Conservation (phyloP, 2,329 filamentous ascomycete species). For the Bipolaris gigantea region DNA sequence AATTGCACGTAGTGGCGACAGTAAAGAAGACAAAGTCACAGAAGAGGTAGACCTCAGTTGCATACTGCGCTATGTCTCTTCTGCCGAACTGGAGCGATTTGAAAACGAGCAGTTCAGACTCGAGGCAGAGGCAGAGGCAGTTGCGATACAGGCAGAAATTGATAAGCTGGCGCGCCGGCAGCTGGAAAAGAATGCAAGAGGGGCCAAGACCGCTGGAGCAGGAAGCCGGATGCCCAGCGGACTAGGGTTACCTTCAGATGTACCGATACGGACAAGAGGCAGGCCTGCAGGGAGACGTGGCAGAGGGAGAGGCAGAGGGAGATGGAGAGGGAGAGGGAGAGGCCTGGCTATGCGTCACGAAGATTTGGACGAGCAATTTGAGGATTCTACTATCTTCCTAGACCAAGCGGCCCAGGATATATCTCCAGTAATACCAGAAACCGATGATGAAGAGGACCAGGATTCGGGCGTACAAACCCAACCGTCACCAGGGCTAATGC, state of each 20-base stretch:
- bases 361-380: background rate
- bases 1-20: conserved; percentile 11
- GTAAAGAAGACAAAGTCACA: conserved; percentile 9
- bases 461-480: conserved; percentile 2
- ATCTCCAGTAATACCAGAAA: conserved; percentile 9
- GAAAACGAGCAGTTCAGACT: conserved; percentile 38
- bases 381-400: conserved; percentile 5
- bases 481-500: conserved; percentile 27
- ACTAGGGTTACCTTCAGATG: conserved; percentile 9
- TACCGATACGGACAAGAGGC: conserved; percentile 12
- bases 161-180: conserved; percentile 23
- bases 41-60: conserved; percentile 32
- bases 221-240: conserved; percentile 18
- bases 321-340: conserved; percentile 15
- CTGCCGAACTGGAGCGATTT: conserved; percentile 36
- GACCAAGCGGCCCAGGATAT: conserved; percentile 16
- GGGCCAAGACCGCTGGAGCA: conserved; percentile 5
- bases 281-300: conserved; percentile 17
- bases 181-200: conserved; percentile 32
- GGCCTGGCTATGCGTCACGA: conserved; percentile 1
- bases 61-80: conserved; percentile 36
- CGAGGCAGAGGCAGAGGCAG: conserved; percentile 32
- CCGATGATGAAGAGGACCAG: conserved; percentile 15
- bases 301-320: conserved; percentile 16
- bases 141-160: conserved; percentile 22